A percentile compares a stretch with the other conserved stretches of the same genome.
phyloP scores from a whole-genome alignment of 345 rosid genomes.

The Euphorbia tirucalli region DNA sequence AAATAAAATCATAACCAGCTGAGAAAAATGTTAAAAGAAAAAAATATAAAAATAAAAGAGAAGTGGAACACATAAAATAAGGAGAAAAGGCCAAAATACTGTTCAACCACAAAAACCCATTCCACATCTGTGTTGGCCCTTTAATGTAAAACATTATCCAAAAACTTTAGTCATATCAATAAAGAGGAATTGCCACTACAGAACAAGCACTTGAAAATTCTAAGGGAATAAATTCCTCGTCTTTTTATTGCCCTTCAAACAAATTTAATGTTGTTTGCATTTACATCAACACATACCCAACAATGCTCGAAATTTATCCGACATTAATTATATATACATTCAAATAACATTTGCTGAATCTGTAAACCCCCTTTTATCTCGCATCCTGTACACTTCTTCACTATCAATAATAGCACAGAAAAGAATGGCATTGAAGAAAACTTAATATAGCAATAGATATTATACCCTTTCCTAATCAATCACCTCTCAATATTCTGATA shows the following conservation, averaged over 20 bases:
- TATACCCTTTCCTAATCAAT: conserved; percentile 8
- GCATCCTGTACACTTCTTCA: conserved; percentile 17
- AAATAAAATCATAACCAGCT: too few relatives aligned
- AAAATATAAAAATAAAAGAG: too few relatives aligned
- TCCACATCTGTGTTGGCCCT: not conserved
- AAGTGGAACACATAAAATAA: too few relatives aligned
- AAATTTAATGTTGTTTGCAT: not conserved
- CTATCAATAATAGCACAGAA: not conserved
- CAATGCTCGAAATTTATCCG: not conserved
- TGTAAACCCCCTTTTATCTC: not conserved
- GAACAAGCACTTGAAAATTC: not conserved
- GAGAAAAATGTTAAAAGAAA: too few relatives aligned
- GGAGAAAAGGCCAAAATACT: too few relatives aligned
- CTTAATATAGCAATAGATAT: not conserved
- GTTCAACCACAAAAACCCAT: not conserved
- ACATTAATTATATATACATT: conserved; percentile 2
- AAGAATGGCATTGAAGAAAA: not conserved
- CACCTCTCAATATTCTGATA: conserved; percentile 54
- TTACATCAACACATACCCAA: not conserved
- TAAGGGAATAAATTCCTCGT: not conserved
- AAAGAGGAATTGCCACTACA: not conserved
- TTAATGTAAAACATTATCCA: not conserved
- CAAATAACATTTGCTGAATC: not conserved
- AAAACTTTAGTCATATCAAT: not conserved
- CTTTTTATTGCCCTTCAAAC: not conserved